Evolutionary conservation across 2,329 filamentous ascomycete genomes (phyloP).

Genomic region (Cladorrhinum sp.): DNA sequence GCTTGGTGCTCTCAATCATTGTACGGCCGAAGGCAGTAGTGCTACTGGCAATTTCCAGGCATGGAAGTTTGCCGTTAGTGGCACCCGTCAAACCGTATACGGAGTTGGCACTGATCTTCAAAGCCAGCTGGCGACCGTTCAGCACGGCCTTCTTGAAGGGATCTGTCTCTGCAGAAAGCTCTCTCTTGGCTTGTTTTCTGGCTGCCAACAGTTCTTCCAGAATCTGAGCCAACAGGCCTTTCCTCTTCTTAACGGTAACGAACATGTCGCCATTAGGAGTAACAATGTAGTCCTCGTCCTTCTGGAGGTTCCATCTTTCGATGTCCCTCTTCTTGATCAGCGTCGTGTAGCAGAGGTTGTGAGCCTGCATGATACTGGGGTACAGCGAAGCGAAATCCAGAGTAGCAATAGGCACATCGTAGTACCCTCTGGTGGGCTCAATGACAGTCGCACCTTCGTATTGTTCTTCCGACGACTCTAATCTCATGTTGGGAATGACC

Average conservation of each 20-base stretch:
- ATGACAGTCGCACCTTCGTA: conserved; percentile 99
- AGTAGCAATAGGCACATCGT: conserved; percentile 91
- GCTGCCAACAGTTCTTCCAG: conserved; percentile 88
- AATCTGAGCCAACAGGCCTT: conserved; percentile 92
- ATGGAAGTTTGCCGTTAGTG: conserved; percentile 92
- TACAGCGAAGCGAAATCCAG: conserved; percentile 99
- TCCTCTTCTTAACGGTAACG: conserved; percentile 81
- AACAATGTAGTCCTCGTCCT: conserved; percentile 93
- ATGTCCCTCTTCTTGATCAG: conserved; percentile 75
- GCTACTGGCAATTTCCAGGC: conserved; percentile 90
- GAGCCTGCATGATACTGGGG: conserved; percentile 97
- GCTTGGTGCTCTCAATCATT: conserved; percentile 98
- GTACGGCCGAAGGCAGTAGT: conserved; percentile 95
- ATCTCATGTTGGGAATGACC: conserved; percentile 82
- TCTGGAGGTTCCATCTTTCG: conserved; percentile 71
- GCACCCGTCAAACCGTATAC: conserved; percentile 97
- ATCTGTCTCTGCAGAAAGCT: conserved; percentile 83
- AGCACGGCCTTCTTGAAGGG: conserved; percentile 97
- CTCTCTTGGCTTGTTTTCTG: conserved; percentile 90
- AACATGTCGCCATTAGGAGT: conserved; percentile 95
- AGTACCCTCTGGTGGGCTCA: conserved; percentile 89
- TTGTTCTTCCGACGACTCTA: conserved; percentile 73
- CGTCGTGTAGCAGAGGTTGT: conserved; percentile 97
- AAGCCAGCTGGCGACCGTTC: conserved; percentile 91
- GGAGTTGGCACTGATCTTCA: conserved; percentile 97